Conservation (phyloP, 1,284 basidiomycete species). For the Sanghuangporus weigelae region DNA sequence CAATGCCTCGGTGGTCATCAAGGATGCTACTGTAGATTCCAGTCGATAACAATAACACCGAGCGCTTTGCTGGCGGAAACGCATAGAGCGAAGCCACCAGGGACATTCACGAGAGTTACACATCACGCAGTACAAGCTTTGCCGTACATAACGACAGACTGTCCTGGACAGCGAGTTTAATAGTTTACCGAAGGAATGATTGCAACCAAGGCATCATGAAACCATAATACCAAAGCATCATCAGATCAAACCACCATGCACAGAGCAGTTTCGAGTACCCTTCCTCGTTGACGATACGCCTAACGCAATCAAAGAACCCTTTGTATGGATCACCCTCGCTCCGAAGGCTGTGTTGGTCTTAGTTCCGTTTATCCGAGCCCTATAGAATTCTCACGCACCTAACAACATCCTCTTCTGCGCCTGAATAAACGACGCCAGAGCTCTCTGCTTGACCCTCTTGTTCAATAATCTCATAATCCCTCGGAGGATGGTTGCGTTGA, state of each 20-base stretch:
- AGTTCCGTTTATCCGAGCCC: background rate
- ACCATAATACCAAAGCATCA: background rate
- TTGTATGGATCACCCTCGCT: constrained; percentile 84
- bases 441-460: constrained; percentile 70
- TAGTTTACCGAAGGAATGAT: too few species aligned
- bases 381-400: constrained; percentile 40
- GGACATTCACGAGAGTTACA: too few species aligned
- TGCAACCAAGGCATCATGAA: too few species aligned
- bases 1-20: constrained; percentile 87
- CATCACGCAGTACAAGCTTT: too few species aligned
- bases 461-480: constrained; percentile 64
- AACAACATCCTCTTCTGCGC: constrained; percentile 83
- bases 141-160: too few species aligned
- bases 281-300: constrained; percentile 79
- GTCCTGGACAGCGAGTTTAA: too few species aligned
- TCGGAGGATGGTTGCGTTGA: constrained; percentile 75
- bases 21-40: constrained; percentile 53
- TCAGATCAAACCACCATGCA: constrained; percentile 53
- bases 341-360: constrained; percentile 46
- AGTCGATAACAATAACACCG: too few species aligned
- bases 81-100: too few species aligned
- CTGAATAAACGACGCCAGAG: constrained; percentile 61
- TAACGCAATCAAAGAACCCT: constrained; percentile 72
- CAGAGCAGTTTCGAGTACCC: constrained; percentile 74
- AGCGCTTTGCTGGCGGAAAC: too few species aligned